Base-by-base conservation (phyloP, 2,329 filamentous ascomycete species). In the Fusarium oligoseptatum region DNA sequence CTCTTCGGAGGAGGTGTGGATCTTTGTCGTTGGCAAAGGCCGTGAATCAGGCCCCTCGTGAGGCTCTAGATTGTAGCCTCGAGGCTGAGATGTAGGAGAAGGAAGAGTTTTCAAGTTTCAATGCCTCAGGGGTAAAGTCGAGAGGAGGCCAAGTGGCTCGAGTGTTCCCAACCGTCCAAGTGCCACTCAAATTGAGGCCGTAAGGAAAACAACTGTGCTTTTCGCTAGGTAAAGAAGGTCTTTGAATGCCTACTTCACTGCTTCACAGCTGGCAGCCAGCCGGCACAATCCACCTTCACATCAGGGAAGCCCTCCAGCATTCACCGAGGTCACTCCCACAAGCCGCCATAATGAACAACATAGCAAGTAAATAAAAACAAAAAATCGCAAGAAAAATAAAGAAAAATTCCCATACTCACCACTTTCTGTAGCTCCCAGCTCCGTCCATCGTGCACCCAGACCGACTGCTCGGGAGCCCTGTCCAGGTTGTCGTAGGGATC, bases 371-470 rank as follows among this genome's bases (percentile, higher is more conserved):
- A 36, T 8, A 20, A n/a, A 14, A 29, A 37, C 3, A 37, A 68
- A 7, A 20, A 1, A 27, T 11, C 20, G 3, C 52, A 27, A 55
- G 29, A 58, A 52, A 48, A n/a, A 66, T 60, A 71, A 63, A 70
- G 37, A 9, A 24, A 24, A 43, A 39, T 11, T 55, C 41, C 39
- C 29, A 22, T 15, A 82, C 85, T 83, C 76, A 87, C 86, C 70
- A 81, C 72, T 70, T 77, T 78, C 65, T 82, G 82, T 29, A 88
- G 77, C 39, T 82, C 77, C 83, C 83, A 84, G 14, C 65, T 64
- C 32, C 77, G 77, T 6, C 83, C 82, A 66, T 84, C 78, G 34
- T 81, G 77, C 29, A 81, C 82, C 85, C 86, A 88, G 29, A 83
- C 78, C 14, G 84, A 85, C 61, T 86, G 85, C 70, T 81, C 75